Evolutionary conservation across 257 asterid genomes (phyloP), one percentile per base, ranked within the genome.

Genomic region (Capsicum pubescens): DNA sequence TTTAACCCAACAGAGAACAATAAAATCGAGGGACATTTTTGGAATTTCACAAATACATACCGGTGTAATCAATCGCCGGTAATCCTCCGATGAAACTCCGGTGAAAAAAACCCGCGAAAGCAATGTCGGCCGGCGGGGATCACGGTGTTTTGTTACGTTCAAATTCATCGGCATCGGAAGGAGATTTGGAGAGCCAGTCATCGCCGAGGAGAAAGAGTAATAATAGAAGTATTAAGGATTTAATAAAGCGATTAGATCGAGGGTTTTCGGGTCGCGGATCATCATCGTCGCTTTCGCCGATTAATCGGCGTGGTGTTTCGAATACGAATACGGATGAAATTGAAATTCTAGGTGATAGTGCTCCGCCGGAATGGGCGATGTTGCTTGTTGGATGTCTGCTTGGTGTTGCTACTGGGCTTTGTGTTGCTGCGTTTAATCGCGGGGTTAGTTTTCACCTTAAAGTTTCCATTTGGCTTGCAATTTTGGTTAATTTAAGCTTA

Each of bases 311-410:
- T 50, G 87, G 85, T 72, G 80, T 19, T 72, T 72, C 59, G 3
- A 13, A 48, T 35, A 67, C 74, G 32, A 26, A 26, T 35, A 17
- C 74, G 74, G 87, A 93, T 67, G 98, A 95, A 86, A 82, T 87
- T 67, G 98, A 95, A 86, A 82, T 87, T 50, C 93, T 93, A 12
- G 97, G 92, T 26, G 97, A 93, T 77, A 91, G 97, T 60, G 97
- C 98, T 32, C 98, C 98, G 68, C 98, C 98, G 16, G 98, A 97
- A 91, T 97, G 99, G 98, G 99, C 99, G 19, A 86, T 97, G 90
- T 89, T 97, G 84, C 95, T 97, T 44, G 86, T 97, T 56, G 99
- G 98, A 7, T 97, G 99, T 85, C 93, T 95, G 46, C 97, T 95
- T 36, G 99, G 99, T 42, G 92, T 97, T 44, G 98, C 99, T 64